These are phyloP conservation scores for Rhizodiscina lignyota DNA, from an alignment of 495 filamentous ascomycete genomes.

Conservation along the genomic window DNA sequence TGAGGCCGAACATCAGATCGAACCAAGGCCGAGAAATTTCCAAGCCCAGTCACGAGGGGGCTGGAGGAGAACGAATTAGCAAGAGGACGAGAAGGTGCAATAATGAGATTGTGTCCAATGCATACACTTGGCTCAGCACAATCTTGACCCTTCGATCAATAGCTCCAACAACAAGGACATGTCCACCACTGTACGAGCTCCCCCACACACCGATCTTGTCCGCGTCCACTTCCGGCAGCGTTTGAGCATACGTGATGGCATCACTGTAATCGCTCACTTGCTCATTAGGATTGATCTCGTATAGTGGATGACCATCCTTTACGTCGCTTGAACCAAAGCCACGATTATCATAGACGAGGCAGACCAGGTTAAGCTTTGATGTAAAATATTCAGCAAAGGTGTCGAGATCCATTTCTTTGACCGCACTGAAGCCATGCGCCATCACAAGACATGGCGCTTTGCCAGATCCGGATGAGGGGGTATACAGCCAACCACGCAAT, in stretches of 20 bases:
- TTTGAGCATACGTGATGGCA: conserved; percentile 18
- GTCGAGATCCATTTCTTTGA: conserved; percentile 18
- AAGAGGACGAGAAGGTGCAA: no score
- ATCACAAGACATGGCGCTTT: conserved; percentile 18
- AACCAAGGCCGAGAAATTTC: no score
- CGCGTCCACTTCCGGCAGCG: conserved; percentile 13
- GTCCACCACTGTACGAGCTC: conserved; percentile 17
- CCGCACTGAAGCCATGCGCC: conserved; percentile 14
- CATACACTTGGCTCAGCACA: conserved; percentile 17
- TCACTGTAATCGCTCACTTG: conserved; percentile 19
- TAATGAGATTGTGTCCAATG: no score
- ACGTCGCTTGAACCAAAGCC: conserved; percentile 21
- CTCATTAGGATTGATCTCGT: conserved; percentile 17
- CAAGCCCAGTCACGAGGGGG: no score
- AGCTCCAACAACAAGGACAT: conserved; percentile 18
- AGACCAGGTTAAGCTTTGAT: conserved; percentile 10
- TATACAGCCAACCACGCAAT: conserved; percentile 12
- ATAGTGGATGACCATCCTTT: conserved; percentile 17
- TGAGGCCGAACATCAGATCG: no score
- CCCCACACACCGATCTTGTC: conserved; percentile 22
- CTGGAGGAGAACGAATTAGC: no score
- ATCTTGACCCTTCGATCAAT: conserved; percentile 22
- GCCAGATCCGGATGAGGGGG: conserved; percentile 1
- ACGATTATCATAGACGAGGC: conserved; percentile 23
- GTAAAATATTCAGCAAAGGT: conserved; percentile 15